phyloP scores from a whole-genome alignment of 768 basidiomycete genomes.

The Pleurotus cornucopiae region DNA sequence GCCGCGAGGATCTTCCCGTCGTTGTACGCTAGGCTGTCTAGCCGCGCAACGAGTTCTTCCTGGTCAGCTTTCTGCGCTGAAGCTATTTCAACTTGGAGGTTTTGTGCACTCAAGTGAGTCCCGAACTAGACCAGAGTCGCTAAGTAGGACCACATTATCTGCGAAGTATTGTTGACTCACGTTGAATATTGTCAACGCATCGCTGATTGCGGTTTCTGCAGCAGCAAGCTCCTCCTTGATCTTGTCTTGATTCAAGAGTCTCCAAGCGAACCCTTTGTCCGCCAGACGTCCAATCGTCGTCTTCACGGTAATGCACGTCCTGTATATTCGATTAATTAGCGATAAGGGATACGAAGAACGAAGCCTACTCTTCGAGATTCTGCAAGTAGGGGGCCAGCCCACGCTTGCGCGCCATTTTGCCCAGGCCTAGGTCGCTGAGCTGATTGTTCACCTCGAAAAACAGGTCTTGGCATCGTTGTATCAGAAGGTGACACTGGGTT shows the following conservation, averaged over 20 bases:
- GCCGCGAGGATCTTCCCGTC: conserved; percentile 15
- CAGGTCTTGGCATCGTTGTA: not conserved
- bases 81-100: conserved; percentile 15
- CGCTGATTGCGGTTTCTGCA: conserved; percentile 12
- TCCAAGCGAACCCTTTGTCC: conserved; percentile 15
- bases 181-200: conserved; percentile 14
- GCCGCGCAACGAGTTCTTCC: conserved; percentile 9
- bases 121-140: conserved; percentile 7
- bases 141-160: too few relatives aligned
- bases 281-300: conserved; percentile 10
- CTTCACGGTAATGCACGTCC: conserved; percentile 12
- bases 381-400: not conserved
- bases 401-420: not conserved
- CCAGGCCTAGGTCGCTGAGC: not conserved
- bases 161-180: conserved; percentile 4
- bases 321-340: not conserved
- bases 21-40: conserved; percentile 12
- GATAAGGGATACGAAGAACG: not conserved
- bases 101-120: conserved; percentile 10
- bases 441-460: not conserved
- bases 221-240: conserved; percentile 10
- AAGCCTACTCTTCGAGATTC: not conserved
- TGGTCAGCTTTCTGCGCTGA: conserved; percentile 13
- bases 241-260: conserved; percentile 14
- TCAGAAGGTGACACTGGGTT: not conserved